These are phyloP conservation scores for Yamadazyma atlantica DNA, from an alignment of 1,139 yeast genomes.

Conservation along the genomic window DNA sequence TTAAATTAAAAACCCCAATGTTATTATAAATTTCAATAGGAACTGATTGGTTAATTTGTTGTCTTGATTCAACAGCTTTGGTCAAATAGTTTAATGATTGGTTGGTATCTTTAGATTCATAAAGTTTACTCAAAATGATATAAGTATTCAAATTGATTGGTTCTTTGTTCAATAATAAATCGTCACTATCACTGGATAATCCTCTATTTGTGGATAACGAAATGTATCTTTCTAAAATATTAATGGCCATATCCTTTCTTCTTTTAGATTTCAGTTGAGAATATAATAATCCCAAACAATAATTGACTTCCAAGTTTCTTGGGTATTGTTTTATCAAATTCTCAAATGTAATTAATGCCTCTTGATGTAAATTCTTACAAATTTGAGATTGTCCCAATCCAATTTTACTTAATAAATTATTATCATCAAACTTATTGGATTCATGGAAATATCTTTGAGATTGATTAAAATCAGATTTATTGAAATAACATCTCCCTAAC, in stretches of 20 bases:
- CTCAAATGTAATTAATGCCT: conserved; percentile 84
- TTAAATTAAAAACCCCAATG: conserved; percentile 80
- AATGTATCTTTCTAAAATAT: conserved; percentile 71
- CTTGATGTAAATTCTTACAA: conserved; percentile 71
- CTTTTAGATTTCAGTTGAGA: conserved; percentile 45
- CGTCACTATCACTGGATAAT: conserved; percentile 25
- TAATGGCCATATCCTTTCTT: conserved; percentile 53
- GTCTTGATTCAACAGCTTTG: conserved; percentile 56
- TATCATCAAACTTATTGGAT: conserved; percentile 62
- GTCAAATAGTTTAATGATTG: conserved; percentile 58
- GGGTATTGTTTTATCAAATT: conserved; percentile 65
- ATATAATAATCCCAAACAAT: conserved; percentile 73
- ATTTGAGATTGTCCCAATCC: conserved; percentile 89
- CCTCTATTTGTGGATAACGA: conserved; percentile 55
- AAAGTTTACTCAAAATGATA: conserved; percentile 62
- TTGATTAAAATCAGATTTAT: conserved; percentile 55
- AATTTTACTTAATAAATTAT: conserved; percentile 65
- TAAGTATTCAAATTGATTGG: conserved; percentile 69
- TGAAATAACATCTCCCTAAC: conserved; percentile 78
- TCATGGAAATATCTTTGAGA: conserved; percentile 76
- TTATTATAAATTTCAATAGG: conserved; percentile 78
- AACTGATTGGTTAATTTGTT: conserved; percentile 44
- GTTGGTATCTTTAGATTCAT: conserved; percentile 61
- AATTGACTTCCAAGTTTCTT: conserved; percentile 71
- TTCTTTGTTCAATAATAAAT: conserved; percentile 46